Conservation (phyloP, 768 basidiomycete species). For the Suillus clintonianus region DNA sequence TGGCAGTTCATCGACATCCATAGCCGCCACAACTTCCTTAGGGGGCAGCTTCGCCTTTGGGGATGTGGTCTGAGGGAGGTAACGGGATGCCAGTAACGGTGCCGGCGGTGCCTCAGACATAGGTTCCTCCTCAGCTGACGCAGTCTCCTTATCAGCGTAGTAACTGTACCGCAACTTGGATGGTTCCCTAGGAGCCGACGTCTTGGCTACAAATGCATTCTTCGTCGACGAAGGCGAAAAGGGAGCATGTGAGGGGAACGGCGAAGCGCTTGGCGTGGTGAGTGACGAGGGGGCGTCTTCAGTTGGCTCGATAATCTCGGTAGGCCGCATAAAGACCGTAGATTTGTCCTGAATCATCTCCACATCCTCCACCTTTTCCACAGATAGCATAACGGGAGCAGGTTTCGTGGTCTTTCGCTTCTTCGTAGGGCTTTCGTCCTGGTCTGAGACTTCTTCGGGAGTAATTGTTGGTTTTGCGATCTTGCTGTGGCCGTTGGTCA, state of each 20-base stretch:
- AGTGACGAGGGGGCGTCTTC: constrained; percentile 23
- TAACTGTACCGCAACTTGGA: constrained; percentile 78
- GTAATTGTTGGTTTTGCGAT: constrained; percentile 11
- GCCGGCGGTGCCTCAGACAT: constrained; percentile 1
- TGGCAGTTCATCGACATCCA: constrained; percentile 36
- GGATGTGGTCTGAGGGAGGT: constrained; percentile 31
- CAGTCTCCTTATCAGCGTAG: constrained; percentile 52
- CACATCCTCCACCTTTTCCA: constrained; percentile 28
- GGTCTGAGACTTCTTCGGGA: constrained; percentile 41
- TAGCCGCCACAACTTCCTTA: constrained; percentile 27
- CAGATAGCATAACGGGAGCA: background rate
- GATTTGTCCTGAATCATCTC: constrained; percentile 29
- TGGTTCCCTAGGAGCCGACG: constrained; percentile 69
- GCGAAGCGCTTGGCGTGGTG: constrained; percentile 13
- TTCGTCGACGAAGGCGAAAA: constrained; percentile 16
- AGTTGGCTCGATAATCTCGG: constrained; percentile 43
- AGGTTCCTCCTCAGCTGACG: constrained; percentile 14
- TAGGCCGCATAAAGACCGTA: constrained; percentile 27
- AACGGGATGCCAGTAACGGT: constrained; percentile 16
- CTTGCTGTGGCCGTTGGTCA: constrained; percentile 16
- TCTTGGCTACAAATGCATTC: constrained; percentile 38
- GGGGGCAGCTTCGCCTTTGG: constrained; percentile 26
- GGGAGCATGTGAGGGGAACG: constrained; percentile 19
- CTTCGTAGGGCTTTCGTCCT: constrained; percentile 45
- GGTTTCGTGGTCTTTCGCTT: constrained; percentile 44